A percentile compares a stretch with the other conserved stretches of the same genome.
phyloP scores from a whole-genome alignment of 495 filamentous ascomycete genomes.

The Penicillium lividum region DNA sequence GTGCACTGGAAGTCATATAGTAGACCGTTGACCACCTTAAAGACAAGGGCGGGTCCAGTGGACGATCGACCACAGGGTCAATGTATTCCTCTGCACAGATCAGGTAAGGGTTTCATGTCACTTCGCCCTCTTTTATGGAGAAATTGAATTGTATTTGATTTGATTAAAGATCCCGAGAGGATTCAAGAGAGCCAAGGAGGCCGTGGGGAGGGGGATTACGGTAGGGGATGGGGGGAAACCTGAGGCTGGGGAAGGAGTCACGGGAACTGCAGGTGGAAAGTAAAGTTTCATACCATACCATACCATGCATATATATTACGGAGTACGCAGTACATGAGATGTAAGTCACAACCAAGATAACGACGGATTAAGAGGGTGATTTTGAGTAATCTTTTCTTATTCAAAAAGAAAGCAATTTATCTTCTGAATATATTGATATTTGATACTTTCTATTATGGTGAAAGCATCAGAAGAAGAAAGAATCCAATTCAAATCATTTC shows the following conservation, averaged over 20 bases:
- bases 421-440: too few relatives aligned
- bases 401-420: too few relatives aligned
- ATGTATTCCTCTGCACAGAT: not conserved
- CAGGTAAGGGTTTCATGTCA: slow-evolving; percentile 7
- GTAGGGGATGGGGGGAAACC: not conserved
- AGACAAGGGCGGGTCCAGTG: slow-evolving; percentile 3
- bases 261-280: not conserved
- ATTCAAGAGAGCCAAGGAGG: slow-evolving; percentile 11
- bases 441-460: too few relatives aligned
- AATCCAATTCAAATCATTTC: too few relatives aligned
- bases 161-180: not conserved
- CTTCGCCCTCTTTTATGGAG: not conserved
- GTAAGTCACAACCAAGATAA: too few relatives aligned
- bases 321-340: too few relatives aligned
- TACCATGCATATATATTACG: not conserved
- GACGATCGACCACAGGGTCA: slow-evolving; percentile 9
- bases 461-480: too few relatives aligned
- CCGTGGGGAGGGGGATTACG: slow-evolving; percentile 9
- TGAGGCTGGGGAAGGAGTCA: slow-evolving; percentile 20
- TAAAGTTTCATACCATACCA: not conserved
- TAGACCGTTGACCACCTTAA: slow-evolving; percentile 7
- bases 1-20: slow-evolving; percentile 10
- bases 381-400: too few relatives aligned
- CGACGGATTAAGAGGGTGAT: too few relatives aligned
- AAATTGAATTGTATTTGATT: too few relatives aligned